phyloP scores from a whole-genome alignment of 1,284 basidiomycete species.

The Sphagnurus paluster region DNA sequence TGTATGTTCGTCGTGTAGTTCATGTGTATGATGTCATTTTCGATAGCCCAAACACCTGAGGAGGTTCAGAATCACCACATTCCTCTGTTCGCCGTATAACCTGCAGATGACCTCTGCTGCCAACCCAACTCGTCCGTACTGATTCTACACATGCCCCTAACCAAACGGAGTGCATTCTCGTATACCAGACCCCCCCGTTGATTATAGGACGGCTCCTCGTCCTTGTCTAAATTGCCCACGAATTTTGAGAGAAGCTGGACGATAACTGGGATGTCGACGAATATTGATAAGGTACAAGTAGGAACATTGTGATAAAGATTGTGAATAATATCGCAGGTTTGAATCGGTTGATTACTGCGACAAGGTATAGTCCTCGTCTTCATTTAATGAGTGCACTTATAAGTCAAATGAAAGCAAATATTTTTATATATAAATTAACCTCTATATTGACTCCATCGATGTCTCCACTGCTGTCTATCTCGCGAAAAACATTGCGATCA shows the following conservation, averaged over 20 bases:
- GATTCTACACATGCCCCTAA: neutral
- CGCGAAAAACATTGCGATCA: too few relatives aligned
- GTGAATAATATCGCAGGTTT: too few relatives aligned
- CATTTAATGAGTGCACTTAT: too few relatives aligned
- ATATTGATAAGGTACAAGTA: neutral
- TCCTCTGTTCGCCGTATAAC: neutral
- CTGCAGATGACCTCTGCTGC: neutral
- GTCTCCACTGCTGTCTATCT: too few relatives aligned
- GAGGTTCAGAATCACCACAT: neutral
- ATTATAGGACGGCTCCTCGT: neutral
- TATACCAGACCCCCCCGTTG: neutral
- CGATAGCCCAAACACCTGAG: neutral
- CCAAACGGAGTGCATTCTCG: neutral
- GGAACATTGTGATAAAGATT: neutral
- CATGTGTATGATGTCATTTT: slow-evolving; percentile 2
- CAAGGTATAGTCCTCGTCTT: neutral
- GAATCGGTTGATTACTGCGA: neutral
- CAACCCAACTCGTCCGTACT: neutral
- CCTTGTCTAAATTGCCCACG: neutral
- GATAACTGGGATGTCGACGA: too few relatives aligned
- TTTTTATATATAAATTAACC: too few relatives aligned
- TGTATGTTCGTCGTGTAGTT: slow-evolving; percentile 2
- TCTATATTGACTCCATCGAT: too few relatives aligned
- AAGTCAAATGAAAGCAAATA: too few relatives aligned
- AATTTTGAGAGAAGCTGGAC: too few relatives aligned